Evolutionary conservation across 1,139 yeast species (phyloP).

Genomic region (Blastobotrys ciferrii): DNA sequence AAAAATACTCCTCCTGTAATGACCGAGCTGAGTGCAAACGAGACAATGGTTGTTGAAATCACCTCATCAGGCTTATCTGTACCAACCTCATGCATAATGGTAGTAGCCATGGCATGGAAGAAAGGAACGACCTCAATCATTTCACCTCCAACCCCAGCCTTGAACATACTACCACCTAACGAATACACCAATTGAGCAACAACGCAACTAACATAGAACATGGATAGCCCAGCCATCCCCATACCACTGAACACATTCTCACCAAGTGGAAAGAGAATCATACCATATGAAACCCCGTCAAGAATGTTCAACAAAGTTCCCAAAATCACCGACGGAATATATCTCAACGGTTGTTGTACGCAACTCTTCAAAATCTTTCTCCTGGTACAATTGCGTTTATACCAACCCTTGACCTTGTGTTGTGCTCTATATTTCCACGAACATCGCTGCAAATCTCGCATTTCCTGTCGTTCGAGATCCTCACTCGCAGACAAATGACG

Average conservation of each 20-base stretch:
- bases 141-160: slow-evolving; percentile 90
- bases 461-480: slow-evolving; percentile 10
- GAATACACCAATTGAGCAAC: slow-evolving; percentile 86
- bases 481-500: not conserved
- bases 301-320: slow-evolving; percentile 83
- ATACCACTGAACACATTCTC: slow-evolving; percentile 70
- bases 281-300: slow-evolving; percentile 93
- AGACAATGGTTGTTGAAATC: slow-evolving; percentile 80
- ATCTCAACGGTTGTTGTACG: slow-evolving; percentile 44
- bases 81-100: slow-evolving; percentile 59
- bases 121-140: slow-evolving; percentile 98
- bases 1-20: slow-evolving; percentile 84
- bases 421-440: not conserved
- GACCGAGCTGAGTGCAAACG: slow-evolving; percentile 79
- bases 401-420: slow-evolving; percentile 7
- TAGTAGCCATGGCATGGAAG: slow-evolving; percentile 89
- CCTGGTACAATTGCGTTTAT: slow-evolving; percentile 1
- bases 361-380: slow-evolving; percentile 8
- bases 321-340: slow-evolving; percentile 73
- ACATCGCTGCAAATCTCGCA: not conserved
- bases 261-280: slow-evolving; percentile 93
- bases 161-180: slow-evolving; percentile 85
- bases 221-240: slow-evolving; percentile 87
- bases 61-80: slow-evolving; percentile 56
- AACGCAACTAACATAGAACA: slow-evolving; percentile 89